Evolutionary conservation across 2,329 filamentous ascomycete species (phyloP).

Genomic region (Teratosphaeriaceae sp.): DNA sequence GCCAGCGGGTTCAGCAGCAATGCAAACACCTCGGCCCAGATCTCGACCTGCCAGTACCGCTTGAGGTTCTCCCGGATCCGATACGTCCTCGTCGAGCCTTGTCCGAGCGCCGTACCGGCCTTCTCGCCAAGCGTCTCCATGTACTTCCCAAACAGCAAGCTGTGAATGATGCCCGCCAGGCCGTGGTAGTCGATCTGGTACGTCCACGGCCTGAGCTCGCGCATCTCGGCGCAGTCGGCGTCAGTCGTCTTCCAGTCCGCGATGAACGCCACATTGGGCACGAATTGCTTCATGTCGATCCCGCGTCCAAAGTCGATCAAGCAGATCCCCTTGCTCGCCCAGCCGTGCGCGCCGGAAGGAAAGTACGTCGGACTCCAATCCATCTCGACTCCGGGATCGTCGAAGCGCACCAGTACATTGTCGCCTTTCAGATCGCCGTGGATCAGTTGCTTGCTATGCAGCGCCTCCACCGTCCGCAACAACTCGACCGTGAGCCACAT

Average conservation of each 20-base stretch:
- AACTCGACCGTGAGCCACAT: constrained; percentile 97
- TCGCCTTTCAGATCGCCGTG: constrained; percentile 95
- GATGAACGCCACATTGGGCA: constrained; percentile 72
- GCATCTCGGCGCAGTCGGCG: constrained; percentile 92
- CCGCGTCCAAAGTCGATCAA: constrained; percentile 93
- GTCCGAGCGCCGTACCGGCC: constrained; percentile 46
- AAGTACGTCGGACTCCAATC: constrained; percentile 60
- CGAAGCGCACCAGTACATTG: constrained; percentile 86
- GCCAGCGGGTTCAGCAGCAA: constrained; percentile 74
- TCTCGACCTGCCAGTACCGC: constrained; percentile 91
- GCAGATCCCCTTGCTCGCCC: constrained; percentile 70
- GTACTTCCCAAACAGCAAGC: constrained; percentile 87
- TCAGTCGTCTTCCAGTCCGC: constrained; percentile 89
- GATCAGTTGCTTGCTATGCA: constrained; percentile 72
- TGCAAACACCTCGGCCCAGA: constrained; percentile 80
- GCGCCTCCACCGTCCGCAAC: constrained; percentile 77
- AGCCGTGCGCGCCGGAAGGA: constrained; percentile 67
- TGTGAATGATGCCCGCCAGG: constrained; percentile 79
- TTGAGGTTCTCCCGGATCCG: constrained; percentile 77
- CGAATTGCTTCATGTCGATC: constrained; percentile 87
- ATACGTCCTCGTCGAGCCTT: constrained; percentile 59
- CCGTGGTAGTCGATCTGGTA: constrained; percentile 97
- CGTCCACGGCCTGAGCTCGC: constrained; percentile 89
- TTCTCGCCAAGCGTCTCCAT: constrained; percentile 64
- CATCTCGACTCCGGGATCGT: constrained; percentile 37